phyloP scores from a whole-genome alignment of 306 rosid species.

The Cucurbita moschata region DNA sequence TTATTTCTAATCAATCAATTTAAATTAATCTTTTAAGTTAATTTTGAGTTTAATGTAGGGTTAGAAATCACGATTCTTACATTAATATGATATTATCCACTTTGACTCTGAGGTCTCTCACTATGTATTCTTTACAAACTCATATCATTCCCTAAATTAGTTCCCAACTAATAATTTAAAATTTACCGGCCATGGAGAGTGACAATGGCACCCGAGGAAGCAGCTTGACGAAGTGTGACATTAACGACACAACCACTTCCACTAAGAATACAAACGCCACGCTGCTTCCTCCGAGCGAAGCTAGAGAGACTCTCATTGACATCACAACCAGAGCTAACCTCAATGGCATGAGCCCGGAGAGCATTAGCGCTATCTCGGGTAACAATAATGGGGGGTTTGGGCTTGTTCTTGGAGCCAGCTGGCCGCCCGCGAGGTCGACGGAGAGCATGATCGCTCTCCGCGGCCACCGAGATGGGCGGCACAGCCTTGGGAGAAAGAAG shows the following conservation, averaged over 20 bases:
- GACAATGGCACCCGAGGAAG: slow-evolving; percentile 65
- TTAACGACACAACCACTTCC: slow-evolving; percentile 86
- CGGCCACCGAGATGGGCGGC: not conserved
- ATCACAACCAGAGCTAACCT: slow-evolving; percentile 74
- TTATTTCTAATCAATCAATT: no score
- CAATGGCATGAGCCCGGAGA: slow-evolving; percentile 83
- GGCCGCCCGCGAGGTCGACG: slow-evolving; percentile 84
- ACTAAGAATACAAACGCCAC: slow-evolving; percentile 81
- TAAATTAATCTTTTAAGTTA: no score
- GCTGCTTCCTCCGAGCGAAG: slow-evolving; percentile 72
- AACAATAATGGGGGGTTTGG: slow-evolving; percentile 86
- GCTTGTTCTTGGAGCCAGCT: slow-evolving; percentile 86
- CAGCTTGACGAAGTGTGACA: slow-evolving; percentile 72
- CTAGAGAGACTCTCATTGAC: slow-evolving; percentile 58
- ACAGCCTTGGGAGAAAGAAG: slow-evolving; percentile 3
- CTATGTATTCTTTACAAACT: no score
- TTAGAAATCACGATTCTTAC: no score
- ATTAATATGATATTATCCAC: no score
- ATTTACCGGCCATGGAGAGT: slow-evolving; percentile 57
- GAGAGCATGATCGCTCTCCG: slow-evolving; percentile 27
- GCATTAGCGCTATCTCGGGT: slow-evolving; percentile 95
- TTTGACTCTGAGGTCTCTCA: fast-evolving
- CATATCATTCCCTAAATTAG: no score
- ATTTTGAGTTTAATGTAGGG: no score
- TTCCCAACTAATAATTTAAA: not conserved